These are phyloP conservation scores for Candida vaughaniae DNA, from an alignment of 805 yeast genomes.

Conservation along the genomic window DNA sequence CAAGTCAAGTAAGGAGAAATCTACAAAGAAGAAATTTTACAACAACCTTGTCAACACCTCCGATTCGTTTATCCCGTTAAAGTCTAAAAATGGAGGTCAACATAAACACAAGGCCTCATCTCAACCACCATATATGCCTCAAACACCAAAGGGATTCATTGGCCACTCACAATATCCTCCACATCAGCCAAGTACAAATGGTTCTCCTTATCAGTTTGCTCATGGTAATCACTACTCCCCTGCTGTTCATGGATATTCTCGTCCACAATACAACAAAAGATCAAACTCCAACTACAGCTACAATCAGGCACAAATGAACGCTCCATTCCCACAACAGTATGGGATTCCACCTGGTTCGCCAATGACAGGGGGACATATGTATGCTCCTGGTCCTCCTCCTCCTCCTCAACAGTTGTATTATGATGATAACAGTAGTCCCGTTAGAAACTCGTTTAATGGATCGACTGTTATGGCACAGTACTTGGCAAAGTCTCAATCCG, in stretches of 20 bases:
- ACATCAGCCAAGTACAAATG: slow-evolving; percentile 1
- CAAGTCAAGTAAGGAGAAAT: slow-evolving; percentile 8
- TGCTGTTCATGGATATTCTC: slow-evolving; percentile 7
- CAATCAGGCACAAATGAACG: slow-evolving; percentile 7
- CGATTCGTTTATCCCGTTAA: slow-evolving; percentile 20
- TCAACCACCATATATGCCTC: slow-evolving; percentile 3
- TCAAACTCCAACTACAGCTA: slow-evolving; percentile 8
- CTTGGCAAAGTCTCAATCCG: slow-evolving; percentile 65
- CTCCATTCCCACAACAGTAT: slow-evolving; percentile 10
- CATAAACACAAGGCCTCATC: not conserved
- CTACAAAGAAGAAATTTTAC: slow-evolving; percentile 13
- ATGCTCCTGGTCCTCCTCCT: slow-evolving; percentile 12
- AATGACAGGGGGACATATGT: slow-evolving; percentile 9
- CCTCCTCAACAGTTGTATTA: slow-evolving; percentile 5
- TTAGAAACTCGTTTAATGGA: slow-evolving; percentile 39
- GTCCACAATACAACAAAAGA: slow-evolving; percentile 4
- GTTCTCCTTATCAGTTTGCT: slow-evolving; percentile 8
- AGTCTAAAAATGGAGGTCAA: slow-evolving; percentile 1
- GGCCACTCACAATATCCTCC: slow-evolving; percentile 3
- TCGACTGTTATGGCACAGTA: slow-evolving; percentile 79
- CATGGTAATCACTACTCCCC: slow-evolving; percentile 8
- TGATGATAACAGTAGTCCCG: slow-evolving; percentile 6
- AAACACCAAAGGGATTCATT: slow-evolving; percentile 8
- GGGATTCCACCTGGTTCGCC: slow-evolving; percentile 4
- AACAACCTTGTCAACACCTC: slow-evolving; percentile 17